Base-by-base conservation (phyloP, 176 grass and related monocot genomes). In the Juncus inflexus region DNA sequence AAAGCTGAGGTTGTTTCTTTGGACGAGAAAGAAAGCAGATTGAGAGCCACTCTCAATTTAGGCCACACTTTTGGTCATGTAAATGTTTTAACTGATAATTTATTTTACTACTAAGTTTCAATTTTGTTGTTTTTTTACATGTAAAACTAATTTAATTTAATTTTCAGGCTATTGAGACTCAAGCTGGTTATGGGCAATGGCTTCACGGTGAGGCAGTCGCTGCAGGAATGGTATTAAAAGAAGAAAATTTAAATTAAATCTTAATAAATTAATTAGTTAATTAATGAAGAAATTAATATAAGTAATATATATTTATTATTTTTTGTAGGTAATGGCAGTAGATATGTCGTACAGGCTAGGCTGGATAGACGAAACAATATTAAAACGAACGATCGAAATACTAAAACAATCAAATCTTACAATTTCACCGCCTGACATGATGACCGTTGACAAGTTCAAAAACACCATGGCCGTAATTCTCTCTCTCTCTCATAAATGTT, bases 1-100 rank as follows among this genome's bases (percentile, higher is more conserved):
- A 99, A 99, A 92, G 88, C 88, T 70, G 94, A 99, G 70, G 94
- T 99, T 14, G 88, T 99, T 69, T 77, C 88, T 10, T 84, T 86
- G 38, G 94, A 99, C 72, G 94, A 99, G 83, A 99, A 86, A 57
- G 94, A 99, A 89, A 80, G 85, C 68, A 88, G 94, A 49, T 70
- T 99, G 56, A 79, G 94, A 63, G 94, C 94, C 5, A 99, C 88
- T 35, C 76, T 99, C 70, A 99, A 99, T 73, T 72, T 99, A 67
- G 94, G 94, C 67, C 94, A 99, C 62, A 92, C 94, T 75, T 99
- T 99, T 79, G 94, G 88, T 42, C 94, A 99, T 90, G 94, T 99
- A 77, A 38, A 87, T 83, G 36, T 74, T 19, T 47, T 47, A 47
- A 47, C 9, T 47, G 9, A 47, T 47, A 6, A 47, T 6, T 47